Evolutionary conservation across 2,329 filamentous ascomycete species (phyloP).

Genomic region (Dendryphion nanum): DNA sequence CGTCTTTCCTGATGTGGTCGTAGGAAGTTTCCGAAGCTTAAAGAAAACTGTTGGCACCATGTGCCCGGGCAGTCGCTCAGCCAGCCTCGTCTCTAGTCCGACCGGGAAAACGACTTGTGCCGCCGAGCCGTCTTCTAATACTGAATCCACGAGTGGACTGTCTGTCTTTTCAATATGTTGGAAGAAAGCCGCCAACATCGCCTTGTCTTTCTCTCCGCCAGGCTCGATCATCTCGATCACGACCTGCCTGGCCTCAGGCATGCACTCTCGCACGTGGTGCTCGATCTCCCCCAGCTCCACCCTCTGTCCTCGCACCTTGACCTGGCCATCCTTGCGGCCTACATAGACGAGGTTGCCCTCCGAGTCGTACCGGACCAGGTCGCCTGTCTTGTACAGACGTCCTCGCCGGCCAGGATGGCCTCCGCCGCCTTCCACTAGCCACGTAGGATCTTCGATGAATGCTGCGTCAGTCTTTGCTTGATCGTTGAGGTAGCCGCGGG

Average conservation of each 20-base stretch:
- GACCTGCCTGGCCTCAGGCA: too few relatives aligned
- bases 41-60: slow-evolving; percentile 13
- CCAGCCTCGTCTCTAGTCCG: too few relatives aligned
- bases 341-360: slow-evolving; percentile 7
- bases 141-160: not conserved
- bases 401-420: too few relatives aligned
- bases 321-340: slow-evolving; percentile 10
- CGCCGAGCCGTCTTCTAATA: too few relatives aligned
- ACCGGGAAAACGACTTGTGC: too few relatives aligned
- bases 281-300: slow-evolving; percentile 14
- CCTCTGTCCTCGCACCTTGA: slow-evolving; percentile 13
- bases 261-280: slow-evolving; percentile 2
- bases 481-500: slow-evolving; percentile 15
- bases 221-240: too few relatives aligned
- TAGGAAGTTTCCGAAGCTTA: slow-evolving; percentile 7
- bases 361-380: slow-evolving; percentile 1
- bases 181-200: not conserved
- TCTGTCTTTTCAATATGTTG: slow-evolving; percentile 1
- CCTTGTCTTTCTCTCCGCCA: too few relatives aligned
- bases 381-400: slow-evolving; percentile 13
- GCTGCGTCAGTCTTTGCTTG: slow-evolving; percentile 17
- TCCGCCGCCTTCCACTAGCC: slow-evolving; percentile 3
- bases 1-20: slow-evolving; percentile 7
- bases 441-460: slow-evolving; percentile 25
- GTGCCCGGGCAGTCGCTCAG: slow-evolving; percentile 4